phyloP scores from a whole-genome alignment of 257 asterid species.

The Perilla frutescens region DNA sequence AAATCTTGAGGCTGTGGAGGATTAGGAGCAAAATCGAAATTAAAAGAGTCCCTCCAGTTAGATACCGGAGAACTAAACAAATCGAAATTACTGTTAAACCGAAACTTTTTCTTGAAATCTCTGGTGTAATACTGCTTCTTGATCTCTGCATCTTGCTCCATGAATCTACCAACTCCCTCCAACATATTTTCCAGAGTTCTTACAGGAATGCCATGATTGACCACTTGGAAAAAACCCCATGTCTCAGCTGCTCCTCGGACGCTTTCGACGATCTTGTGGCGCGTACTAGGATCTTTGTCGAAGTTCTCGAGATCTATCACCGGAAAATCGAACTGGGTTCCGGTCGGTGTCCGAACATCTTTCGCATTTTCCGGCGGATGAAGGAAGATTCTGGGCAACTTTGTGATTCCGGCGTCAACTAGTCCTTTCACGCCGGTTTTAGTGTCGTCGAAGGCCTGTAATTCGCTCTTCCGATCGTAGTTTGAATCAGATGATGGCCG shows the following conservation, averaged over 20 bases:
- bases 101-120: conserved; percentile 23
- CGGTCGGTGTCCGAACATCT: not conserved
- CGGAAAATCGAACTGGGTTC: not conserved
- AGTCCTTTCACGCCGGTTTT: conserved; percentile 29
- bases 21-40: conserved; percentile 38
- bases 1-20: conserved; percentile 44
- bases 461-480: conserved; percentile 4
- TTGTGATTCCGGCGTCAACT: conserved; percentile 21
- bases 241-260: conserved; percentile 34
- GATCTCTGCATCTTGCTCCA: conserved; percentile 41
- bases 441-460: conserved; percentile 21
- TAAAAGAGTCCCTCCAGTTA: conserved; percentile 52
- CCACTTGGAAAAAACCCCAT: conserved; percentile 44
- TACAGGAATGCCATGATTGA: conserved; percentile 44
- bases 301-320: conserved; percentile 15
- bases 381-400: conserved; percentile 7
- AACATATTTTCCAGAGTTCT: conserved; percentile 36
- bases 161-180: conserved; percentile 32
- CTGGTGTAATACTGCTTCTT: conserved; percentile 43
- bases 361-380: not conserved
- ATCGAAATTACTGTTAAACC: conserved; percentile 34
- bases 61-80: conserved; percentile 35
- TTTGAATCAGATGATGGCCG: not conserved
- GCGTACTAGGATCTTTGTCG: not conserved
- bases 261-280: not conserved